These are phyloP conservation scores for Globisporangium cederbergense DNA, from an alignment of 352 stramenopile species.

Conservation along the genomic window DNA sequence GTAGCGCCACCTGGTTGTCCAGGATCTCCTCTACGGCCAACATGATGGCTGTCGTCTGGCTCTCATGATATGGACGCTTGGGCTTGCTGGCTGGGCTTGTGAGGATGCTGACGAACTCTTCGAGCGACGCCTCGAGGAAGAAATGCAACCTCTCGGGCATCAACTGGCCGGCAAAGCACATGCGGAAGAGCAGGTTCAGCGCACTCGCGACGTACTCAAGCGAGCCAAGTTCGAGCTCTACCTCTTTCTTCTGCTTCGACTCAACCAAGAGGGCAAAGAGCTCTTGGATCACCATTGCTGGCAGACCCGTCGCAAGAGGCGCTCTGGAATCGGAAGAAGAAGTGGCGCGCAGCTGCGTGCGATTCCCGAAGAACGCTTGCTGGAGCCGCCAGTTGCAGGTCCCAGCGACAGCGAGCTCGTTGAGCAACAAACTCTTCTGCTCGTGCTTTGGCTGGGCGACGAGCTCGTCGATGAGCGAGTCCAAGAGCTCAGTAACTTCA, in stretches of 20 bases:
- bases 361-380: slow-evolving; percentile 52
- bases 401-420: slow-evolving; percentile 42
- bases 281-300: slow-evolving; percentile 27
- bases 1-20: slow-evolving; percentile 39
- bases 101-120: slow-evolving; percentile 14
- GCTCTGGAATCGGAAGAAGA: not conserved
- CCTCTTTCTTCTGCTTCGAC: slow-evolving; percentile 15
- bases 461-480: slow-evolving; percentile 35
- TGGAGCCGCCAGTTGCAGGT: slow-evolving; percentile 31
- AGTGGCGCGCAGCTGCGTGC: slow-evolving; percentile 19
- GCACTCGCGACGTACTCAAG: slow-evolving; percentile 26
- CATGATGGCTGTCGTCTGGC: not conserved
- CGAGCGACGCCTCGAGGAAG: slow-evolving; percentile 18
- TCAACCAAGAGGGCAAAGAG: slow-evolving; percentile 22
- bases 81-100: slow-evolving; percentile 7
- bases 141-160: slow-evolving; percentile 22
- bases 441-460: slow-evolving; percentile 11
- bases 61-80: not conserved
- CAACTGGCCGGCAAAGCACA: slow-evolving; percentile 26
- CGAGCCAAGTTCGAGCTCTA: slow-evolving; percentile 14
- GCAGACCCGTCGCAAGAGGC: slow-evolving; percentile 24
- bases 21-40: slow-evolving; percentile 37
- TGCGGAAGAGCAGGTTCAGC: slow-evolving; percentile 19
- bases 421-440: slow-evolving; percentile 29
- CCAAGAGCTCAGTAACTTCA: slow-evolving; percentile 31